phyloP scores from a whole-genome alignment of 208 protist species.

The Endotrypanum monterogeii region DNA sequence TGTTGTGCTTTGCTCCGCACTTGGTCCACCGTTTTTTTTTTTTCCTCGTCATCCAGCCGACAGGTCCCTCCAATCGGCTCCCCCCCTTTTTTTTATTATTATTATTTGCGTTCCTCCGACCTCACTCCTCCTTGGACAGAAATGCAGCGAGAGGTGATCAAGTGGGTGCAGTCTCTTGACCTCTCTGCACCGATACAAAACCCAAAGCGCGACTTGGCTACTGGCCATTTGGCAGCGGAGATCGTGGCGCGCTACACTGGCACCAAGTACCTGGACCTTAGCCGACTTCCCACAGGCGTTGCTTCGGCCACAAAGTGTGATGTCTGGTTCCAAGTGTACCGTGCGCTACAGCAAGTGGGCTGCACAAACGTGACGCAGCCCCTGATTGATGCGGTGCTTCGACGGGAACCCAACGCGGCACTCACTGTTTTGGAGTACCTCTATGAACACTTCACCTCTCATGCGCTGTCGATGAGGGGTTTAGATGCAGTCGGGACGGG shows the following conservation, averaged over 20 bases:
- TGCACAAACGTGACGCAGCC: conserved; percentile 45
- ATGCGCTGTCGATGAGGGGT: conserved; percentile 38
- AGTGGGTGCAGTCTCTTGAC: conserved; percentile 96
- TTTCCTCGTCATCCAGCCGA: not conserved
- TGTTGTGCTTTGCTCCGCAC: too few relatives aligned
- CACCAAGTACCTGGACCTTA: conserved; percentile 23
- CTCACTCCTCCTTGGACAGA: not conserved
- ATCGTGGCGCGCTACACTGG: conserved; percentile 91
- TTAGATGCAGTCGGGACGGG: conserved; percentile 21
- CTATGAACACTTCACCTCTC: conserved; percentile 80
- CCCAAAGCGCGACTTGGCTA: conserved; percentile 93
- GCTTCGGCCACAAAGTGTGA: conserved; percentile 75
- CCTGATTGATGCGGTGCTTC: conserved; percentile 68
- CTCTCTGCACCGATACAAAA: conserved; percentile 91
- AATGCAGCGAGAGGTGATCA: conserved; percentile 94
- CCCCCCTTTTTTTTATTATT: not conserved
- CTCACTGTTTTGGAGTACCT: conserved; percentile 64
- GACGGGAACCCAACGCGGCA: conserved; percentile 58
- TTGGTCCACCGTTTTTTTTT: not conserved
- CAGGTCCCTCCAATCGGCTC: not conserved
- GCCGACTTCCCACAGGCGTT: conserved; percentile 60
- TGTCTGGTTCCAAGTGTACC: conserved; percentile 87
- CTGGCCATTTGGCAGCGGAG: conserved; percentile 94
- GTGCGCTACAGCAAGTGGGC: conserved; percentile 51
- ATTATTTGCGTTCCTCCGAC: not conserved